phyloP scores from a whole-genome alignment of 495 filamentous ascomycete genomes.

The Tuber magnatum region DNA sequence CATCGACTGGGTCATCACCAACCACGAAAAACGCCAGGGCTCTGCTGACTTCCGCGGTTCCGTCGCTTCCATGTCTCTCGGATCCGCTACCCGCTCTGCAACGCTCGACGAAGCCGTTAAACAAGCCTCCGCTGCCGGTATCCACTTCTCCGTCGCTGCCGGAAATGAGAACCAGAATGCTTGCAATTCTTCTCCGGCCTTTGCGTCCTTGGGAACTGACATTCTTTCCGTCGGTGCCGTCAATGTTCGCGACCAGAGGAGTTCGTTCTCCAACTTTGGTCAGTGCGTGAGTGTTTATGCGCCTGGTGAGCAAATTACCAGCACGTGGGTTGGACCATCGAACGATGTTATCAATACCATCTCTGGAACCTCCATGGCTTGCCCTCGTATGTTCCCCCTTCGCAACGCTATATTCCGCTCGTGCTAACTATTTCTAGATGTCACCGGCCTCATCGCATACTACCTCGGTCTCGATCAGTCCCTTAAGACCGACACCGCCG shows the following conservation, averaged over 20 bases:
- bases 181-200: constrained; percentile 51
- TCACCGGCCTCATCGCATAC: constrained; percentile 50
- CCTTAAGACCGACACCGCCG: constrained; percentile 42
- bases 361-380: constrained; percentile 54
- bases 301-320: constrained; percentile 46
- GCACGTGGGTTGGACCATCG: constrained; percentile 48
- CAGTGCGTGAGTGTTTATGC: constrained; percentile 52
- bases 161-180: constrained; percentile 59
- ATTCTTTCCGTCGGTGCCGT: constrained; percentile 59
- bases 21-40: constrained; percentile 44
- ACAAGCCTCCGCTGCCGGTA: constrained; percentile 48
- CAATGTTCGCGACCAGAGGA: constrained; percentile 48
- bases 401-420: neutral
- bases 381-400: constrained; percentile 42
- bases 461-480: constrained; percentile 41
- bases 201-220: constrained; percentile 42
- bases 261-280: constrained; percentile 59
- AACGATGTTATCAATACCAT: constrained; percentile 47
- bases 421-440: constrained; percentile 32
- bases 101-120: constrained; percentile 55
- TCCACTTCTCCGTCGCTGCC: constrained; percentile 59
- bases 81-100: constrained; percentile 42
- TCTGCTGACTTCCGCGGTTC: constrained; percentile 43
- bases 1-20: constrained; percentile 53
- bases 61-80: constrained; percentile 41